Percentiles rank a stretch among this genome's conserved stretches.
Conservation (phyloP, 176 grass and related monocot species). For the Musa beccarii region DNA sequence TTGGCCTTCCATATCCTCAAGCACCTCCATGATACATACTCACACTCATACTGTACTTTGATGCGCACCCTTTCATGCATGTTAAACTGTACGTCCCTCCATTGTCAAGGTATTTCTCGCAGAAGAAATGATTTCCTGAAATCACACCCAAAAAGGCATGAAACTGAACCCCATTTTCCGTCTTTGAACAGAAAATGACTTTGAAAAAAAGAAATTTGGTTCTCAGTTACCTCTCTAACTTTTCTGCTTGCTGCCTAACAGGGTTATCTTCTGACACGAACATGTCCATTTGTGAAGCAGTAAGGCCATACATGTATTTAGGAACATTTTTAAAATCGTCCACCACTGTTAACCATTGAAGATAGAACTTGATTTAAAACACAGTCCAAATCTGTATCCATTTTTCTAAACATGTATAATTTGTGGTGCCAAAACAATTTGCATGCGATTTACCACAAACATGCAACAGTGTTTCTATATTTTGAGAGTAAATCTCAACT, state of each 20-base stretch:
- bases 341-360: constrained; percentile 38
- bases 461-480: too few relatives aligned
- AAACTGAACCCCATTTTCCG: constrained; percentile 6
- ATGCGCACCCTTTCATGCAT: constrained; percentile 30
- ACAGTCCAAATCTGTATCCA: too few relatives aligned
- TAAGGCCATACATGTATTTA: constrained; percentile 59
- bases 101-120: constrained; percentile 58
- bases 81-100: constrained; percentile 60
- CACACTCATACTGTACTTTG: constrained; percentile 46
- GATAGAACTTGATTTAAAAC: too few relatives aligned
- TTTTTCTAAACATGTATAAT: too few relatives aligned
- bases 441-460: too few relatives aligned
- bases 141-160: background rate
- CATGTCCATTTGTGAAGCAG: constrained; percentile 62
- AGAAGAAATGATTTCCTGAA: constrained; percentile 61
- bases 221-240: constrained; percentile 46
- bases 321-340: constrained; percentile 74
- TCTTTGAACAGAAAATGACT: background rate
- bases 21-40: constrained; percentile 50
- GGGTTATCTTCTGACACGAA: constrained; percentile 61
- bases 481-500: too few relatives aligned
- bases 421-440: too few relatives aligned
- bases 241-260: constrained; percentile 39
- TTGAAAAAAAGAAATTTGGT: constrained; percentile 2
- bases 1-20: constrained; percentile 47